Base-by-base conservation (phyloP, 2,329 filamentous ascomycete species). In the Incumbomyces lentus region DNA sequence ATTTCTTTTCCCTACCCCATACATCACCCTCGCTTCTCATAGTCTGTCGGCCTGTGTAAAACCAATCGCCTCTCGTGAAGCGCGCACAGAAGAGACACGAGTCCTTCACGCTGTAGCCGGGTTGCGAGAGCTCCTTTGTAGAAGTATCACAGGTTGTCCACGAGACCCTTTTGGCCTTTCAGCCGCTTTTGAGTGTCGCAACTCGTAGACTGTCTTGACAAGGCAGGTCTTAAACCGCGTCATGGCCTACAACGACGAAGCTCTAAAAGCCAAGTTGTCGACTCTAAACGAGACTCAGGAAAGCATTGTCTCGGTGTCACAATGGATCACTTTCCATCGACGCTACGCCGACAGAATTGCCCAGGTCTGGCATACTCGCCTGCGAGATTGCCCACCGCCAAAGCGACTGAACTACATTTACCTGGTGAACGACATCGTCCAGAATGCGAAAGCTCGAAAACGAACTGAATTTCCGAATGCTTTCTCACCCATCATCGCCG, bases 321-420 rank as follows among this genome's bases (percentile, higher is more conserved):
- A 96, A 80, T 98, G 93, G 93, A 92, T 98, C 52, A 93, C 98
- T 84, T 98, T 98, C 64, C 49, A 52, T 50, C 95, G 90, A 64
- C 82, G 92, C 64, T 86, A 95, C 68, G 90, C 93, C 45, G 86
- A 95, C 56, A 81, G 86, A 52, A 95, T 90, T 16, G 89, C 87
- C 16, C 82, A 90, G 62, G 76, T 96, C 44, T 98, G 92, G 92
- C 73, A 94, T 52, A 83, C 92, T 57, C 81, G 86, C 50, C 72
- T 98, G 49, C 92, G 88, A 60, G 90, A 96, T 56, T 88, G 87
- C 1, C 79, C 84, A 6, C 82, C 86, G 50, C 79, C 82, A 49
- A 95, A 95, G 66, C 81, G 88, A 57, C 72, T 98, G 49, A 95
- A 88, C 58, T 73, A 96, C 53, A 78, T 98, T 53, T 98, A 98